Base-by-base conservation (phyloP, 805 yeast genomes). In the Starmerella scarabaei region DNA sequence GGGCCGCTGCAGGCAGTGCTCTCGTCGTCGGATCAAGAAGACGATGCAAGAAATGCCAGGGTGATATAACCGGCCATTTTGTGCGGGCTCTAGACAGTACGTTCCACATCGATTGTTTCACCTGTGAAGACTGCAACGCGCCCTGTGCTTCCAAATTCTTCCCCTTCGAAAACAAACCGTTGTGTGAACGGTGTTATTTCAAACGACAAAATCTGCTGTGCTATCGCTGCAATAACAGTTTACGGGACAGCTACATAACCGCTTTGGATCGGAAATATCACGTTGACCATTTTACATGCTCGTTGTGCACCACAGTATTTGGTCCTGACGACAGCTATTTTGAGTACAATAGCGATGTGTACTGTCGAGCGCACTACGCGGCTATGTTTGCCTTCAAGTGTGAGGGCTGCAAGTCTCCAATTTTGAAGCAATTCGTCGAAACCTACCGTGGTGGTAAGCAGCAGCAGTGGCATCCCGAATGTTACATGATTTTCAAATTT, bases 381-480 rank as follows among this genome's bases (percentile, higher is more conserved):
- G 76, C 77, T 48, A 64, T 73, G 36, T 79, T 77, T 58, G 94
- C 97, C 1, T 78, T 80, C 24, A 77, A 77, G 41, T 91, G 99
- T 62, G 93, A 83, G 62, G 95, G 97, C 24, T 91, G 99, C 62
- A 71, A 77, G 42, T 77, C 82, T 28, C 82, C 96, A 1, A 91
- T 93, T 38, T 72, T 93, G 28, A 85, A 85, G 56, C 97, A 91
- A 56, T 91, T 85, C 59, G 94, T 88, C 28, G 95, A 88, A 59
- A 75, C 88, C 33, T 82, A 75, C 45, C 70, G 91, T 50, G 94
- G 95, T 37, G 95, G 95, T 18, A 71, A 78, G 50, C 79, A 81
- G 43, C 94, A 86, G 58, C 93, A 84, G 57, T 91, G 99, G 99
- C 99, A 91, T 61, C 97, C 96, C 1, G 97, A 93, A 58, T 91